Percentiles rank a stretch among this genome's conserved stretches.
These are phyloP conservation scores for Limnomonas spitsbergensis DNA, from an alignment of 139 green algal genomes.

Conservation along the genomic window DNA sequence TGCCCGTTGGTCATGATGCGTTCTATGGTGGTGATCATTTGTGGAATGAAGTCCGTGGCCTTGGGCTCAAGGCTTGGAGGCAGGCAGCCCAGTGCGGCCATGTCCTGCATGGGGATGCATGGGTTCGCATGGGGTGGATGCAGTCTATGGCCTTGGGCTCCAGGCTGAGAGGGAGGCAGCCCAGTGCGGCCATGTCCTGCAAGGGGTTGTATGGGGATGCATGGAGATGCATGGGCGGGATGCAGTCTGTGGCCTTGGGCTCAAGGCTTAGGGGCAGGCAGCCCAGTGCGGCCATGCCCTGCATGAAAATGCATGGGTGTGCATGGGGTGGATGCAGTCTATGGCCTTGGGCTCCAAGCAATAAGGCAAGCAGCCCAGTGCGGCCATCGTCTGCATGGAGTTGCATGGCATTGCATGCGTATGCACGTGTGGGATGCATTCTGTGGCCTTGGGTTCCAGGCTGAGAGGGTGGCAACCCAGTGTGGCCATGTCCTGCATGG, in stretches of 20 bases:
- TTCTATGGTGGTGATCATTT: conserved; percentile 87
- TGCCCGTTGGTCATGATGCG: conserved; percentile 85
- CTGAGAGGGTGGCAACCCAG: conserved; percentile 82
- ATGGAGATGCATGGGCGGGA: conserved; percentile 85
- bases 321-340: no score
- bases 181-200: conserved; percentile 84
- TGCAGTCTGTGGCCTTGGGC: conserved; percentile 85
- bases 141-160: conserved; percentile 90
- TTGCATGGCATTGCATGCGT: conserved; percentile 17
- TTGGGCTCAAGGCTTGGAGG: conserved; percentile 80
- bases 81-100: conserved; percentile 82
- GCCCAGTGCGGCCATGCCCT: conserved; percentile 84
- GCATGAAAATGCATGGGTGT: not conserved
- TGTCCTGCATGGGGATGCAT: conserved; percentile 63
- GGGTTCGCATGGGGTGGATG: no score
- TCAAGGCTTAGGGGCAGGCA: conserved; percentile 85
- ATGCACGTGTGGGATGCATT: conserved; percentile 85
- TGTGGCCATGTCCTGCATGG: conserved; percentile 76
- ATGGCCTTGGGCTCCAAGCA: conserved; percentile 83
- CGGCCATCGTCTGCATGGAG: conserved; percentile 87
- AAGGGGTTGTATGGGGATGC: conserved; percentile 21
- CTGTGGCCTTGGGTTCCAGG: conserved; percentile 86
- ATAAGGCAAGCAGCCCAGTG: conserved; percentile 82
- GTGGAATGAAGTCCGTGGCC: conserved; percentile 82
- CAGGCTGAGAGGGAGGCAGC: conserved; percentile 77